Conservation (phyloP, 75 land plant species). For the Gnetum montanum region DNA sequence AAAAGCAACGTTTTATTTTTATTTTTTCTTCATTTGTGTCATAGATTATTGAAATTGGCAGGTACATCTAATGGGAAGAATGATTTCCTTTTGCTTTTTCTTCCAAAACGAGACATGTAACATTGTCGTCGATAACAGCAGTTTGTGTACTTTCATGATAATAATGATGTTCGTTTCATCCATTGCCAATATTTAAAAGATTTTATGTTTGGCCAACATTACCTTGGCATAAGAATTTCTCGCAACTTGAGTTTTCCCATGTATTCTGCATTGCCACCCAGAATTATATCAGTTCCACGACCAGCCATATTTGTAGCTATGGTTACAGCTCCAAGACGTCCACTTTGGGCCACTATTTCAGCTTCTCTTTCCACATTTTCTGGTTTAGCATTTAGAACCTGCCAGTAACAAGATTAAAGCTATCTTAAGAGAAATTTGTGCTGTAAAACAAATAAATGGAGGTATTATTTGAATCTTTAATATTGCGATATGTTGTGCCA, state of each 20-base stretch:
- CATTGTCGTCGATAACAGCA: no score
- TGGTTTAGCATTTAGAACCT: conserved; percentile 99
- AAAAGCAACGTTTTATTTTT: no score
- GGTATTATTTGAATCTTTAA: background rate
- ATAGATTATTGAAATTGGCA: no score
- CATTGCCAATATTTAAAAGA: no score
- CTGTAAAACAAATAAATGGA: background rate
- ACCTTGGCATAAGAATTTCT: conserved; percentile 99
- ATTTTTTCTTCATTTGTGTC: no score
- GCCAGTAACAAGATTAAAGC: background rate
- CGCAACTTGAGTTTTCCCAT: conserved; percentile 94
- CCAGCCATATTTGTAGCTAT: conserved; percentile 99
- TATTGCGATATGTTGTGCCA: background rate
- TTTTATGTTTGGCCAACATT: no score
- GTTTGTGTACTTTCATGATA: no score
- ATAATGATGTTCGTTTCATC: no score
- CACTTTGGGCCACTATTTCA: conserved; percentile 99
- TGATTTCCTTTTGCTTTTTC: no score
- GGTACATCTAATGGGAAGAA: no score
- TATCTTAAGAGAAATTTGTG: background rate
- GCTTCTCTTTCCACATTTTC: conserved; percentile 99
- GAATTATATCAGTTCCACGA: conserved; percentile 97
- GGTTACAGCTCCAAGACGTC: conserved; percentile 93
- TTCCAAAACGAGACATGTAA: no score
- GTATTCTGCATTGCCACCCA: conserved; percentile 99